A percentile compares a stretch with the other conserved stretches of the same genome.
phyloP scores from a whole-genome alignment of 106 monocot species.

The Hemerocallis citrina region DNA sequence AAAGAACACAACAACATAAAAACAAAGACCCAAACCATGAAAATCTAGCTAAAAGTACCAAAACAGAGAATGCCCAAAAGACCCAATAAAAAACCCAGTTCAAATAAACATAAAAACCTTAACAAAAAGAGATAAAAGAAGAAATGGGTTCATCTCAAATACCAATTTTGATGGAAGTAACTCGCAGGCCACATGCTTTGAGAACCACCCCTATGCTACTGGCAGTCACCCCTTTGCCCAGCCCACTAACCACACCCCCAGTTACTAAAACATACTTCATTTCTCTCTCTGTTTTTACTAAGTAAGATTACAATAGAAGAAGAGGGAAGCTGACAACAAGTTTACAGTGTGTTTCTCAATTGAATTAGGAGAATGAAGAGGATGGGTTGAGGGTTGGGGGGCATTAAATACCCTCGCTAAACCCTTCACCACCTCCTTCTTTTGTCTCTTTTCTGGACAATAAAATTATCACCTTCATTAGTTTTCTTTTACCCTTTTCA shows the following conservation, averaged over 20 bases:
- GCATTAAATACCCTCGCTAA: constrained; percentile 11
- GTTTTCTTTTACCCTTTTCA: not conserved
- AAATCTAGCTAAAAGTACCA: not conserved
- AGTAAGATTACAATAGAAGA: not conserved
- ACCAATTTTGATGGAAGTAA: constrained; percentile 14
- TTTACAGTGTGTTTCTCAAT: too few relatives aligned
- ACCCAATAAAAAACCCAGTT: not conserved
- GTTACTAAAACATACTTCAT: constrained; percentile 14
- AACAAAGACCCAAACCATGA: too few relatives aligned
- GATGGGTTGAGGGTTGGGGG: constrained; percentile 4
- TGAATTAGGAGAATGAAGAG: not conserved
- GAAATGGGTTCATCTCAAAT: too few relatives aligned
- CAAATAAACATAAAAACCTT: not conserved
- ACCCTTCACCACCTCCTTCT: not conserved
- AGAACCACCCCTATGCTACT: constrained; percentile 14
- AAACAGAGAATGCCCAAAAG: constrained; percentile 8
- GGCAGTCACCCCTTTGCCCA: constrained; percentile 12
- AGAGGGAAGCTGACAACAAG: too few relatives aligned
- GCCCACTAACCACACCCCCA: constrained; percentile 9
- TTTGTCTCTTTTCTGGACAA: not conserved
- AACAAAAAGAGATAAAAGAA: too few relatives aligned
- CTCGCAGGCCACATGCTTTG: constrained; percentile 9
- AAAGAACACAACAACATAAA: too few relatives aligned
- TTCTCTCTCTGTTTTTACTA: not conserved
- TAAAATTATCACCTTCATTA: not conserved